A percentile compares a stretch with the other conserved stretches of the same genome.
Conservation (phyloP, 1,284 basidiomycete species). For the Phylloboletellus chloephorus region DNA sequence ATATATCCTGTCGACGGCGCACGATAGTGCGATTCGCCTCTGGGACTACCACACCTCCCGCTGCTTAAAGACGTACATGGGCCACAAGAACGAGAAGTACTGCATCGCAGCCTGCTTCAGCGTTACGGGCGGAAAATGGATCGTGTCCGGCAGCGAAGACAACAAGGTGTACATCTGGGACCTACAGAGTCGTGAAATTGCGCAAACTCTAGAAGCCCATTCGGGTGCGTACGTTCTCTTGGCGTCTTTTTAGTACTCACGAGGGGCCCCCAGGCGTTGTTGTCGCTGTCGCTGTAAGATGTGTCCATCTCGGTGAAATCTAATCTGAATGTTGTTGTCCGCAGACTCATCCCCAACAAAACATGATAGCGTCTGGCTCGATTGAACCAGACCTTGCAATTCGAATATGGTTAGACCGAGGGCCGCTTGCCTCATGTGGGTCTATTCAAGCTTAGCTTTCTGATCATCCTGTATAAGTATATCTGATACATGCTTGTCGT, state of each 20-base stretch:
- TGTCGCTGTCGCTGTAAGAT: conserved; percentile 63
- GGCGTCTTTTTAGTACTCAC: not conserved
- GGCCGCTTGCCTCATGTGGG: conserved; percentile 11
- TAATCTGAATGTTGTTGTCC: conserved; percentile 4
- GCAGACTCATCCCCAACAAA: conserved; percentile 76
- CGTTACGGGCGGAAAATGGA: conserved; percentile 81
- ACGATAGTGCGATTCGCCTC: conserved; percentile 86
- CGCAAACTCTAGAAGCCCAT: conserved; percentile 76
- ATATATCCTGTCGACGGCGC: conserved; percentile 87
- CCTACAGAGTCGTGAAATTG: conserved; percentile 77
- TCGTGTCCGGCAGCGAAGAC: conserved; percentile 90
- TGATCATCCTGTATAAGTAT: conserved; percentile 13
- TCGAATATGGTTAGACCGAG: conserved; percentile 70
- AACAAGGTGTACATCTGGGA: conserved; percentile 90
- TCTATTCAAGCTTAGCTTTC: conserved; percentile 7
- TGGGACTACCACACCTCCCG: conserved; percentile 94
- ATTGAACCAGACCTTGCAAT: conserved; percentile 76
- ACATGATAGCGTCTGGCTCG: conserved; percentile 80
- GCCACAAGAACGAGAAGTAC: conserved; percentile 76
- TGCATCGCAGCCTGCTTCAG: conserved; percentile 78
- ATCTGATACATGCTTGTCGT: conserved; percentile 7
- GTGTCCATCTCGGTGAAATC: conserved; percentile 4
- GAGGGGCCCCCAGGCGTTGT: conserved; percentile 53
- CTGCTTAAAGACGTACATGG: conserved; percentile 87
- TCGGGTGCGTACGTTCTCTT: conserved; percentile 41